Evolutionary conservation across 164 flowering plant genomes (phyloP).

Genomic region (Liriodendron chinense): DNA sequence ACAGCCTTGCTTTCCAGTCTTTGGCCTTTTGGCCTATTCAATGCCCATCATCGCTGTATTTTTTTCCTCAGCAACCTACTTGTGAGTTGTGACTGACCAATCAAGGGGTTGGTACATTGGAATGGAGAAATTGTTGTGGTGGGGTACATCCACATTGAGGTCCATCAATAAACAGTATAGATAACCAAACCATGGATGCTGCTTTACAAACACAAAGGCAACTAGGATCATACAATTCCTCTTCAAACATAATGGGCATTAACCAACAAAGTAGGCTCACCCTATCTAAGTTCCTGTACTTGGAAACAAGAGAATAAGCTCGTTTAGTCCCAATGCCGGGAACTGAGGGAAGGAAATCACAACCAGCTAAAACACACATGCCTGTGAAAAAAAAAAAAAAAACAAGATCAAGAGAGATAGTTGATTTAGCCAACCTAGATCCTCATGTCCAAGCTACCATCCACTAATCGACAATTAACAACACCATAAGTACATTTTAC

Average conservation of each 20-base stretch:
- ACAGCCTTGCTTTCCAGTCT: background rate
- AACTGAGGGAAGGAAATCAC: constrained; percentile 83
- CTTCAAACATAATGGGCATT: background rate
- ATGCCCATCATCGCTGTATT: background rate
- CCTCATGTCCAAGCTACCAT: too few species aligned
- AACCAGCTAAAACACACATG: constrained; percentile 84
- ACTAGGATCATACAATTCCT: background rate
- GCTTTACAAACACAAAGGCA: background rate
- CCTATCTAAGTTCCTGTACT: constrained; percentile 64
- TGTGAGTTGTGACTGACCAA: background rate
- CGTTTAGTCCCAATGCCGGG: constrained; percentile 74
- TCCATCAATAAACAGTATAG: background rate
- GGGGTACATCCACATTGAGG: background rate
- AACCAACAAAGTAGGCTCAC: constrained; percentile 28
- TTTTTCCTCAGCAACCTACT: background rate
- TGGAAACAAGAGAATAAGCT: constrained; percentile 62
- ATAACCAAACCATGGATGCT: background rate
- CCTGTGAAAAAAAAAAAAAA: constrained; percentile 38
- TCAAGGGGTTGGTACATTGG: background rate
- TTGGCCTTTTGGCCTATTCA: background rate
- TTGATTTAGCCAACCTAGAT: too few species aligned
- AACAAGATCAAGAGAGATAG: background rate
- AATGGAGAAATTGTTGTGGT: background rate
- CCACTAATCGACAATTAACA: too few species aligned
- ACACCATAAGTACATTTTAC: too few species aligned